A percentile compares a stretch with the other conserved stretches of the same genome.
Evolutionary conservation across 2,329 filamentous ascomycete genomes (phyloP).

Genomic region (Coniochaeta sp.): DNA sequence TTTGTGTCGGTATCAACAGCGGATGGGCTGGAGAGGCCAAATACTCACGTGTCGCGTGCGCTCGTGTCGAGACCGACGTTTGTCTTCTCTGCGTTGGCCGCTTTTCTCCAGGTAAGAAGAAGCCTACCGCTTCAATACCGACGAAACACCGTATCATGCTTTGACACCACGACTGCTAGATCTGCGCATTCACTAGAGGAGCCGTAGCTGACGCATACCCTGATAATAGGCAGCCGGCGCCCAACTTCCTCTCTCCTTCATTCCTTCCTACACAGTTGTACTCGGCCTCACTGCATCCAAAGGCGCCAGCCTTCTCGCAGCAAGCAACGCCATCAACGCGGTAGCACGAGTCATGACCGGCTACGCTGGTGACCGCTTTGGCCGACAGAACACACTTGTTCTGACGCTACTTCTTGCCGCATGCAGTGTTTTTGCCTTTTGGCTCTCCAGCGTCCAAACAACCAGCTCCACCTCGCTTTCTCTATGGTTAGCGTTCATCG

Average conservation of each 20-base stretch:
- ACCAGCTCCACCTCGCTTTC: conserved; percentile 13
- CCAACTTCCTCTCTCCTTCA: conserved; percentile 37
- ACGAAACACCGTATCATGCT: too few species aligned
- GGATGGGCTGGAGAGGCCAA: conserved; percentile 11
- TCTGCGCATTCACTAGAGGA: background rate
- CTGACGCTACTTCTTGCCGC: conserved; percentile 28
- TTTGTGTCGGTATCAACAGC: conserved; percentile 18
- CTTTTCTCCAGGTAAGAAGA: conserved; percentile 23
- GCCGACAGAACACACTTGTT: conserved; percentile 38
- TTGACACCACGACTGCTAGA: too few species aligned
- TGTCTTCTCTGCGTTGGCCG: conserved; percentile 29
- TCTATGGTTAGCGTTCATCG: conserved; percentile 32
- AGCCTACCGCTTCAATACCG: too few species aligned
- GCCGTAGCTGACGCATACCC: conserved; percentile 3
- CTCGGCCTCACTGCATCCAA: conserved; percentile 31
- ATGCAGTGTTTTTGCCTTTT: conserved; percentile 27
- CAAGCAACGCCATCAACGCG: conserved; percentile 36
- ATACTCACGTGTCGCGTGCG: conserved; percentile 28
- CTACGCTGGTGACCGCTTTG: conserved; percentile 35
- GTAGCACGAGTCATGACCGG: conserved; percentile 33
- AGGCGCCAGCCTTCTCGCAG: conserved; percentile 34
- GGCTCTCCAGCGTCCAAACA: conserved; percentile 21
- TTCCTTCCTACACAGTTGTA: conserved; percentile 36
- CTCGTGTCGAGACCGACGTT: conserved; percentile 30
- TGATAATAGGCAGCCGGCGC: conserved; percentile 33